These are phyloP conservation scores for Starmera pachycereana DNA, from an alignment of 805 yeast genomes.

Conservation along the genomic window DNA sequence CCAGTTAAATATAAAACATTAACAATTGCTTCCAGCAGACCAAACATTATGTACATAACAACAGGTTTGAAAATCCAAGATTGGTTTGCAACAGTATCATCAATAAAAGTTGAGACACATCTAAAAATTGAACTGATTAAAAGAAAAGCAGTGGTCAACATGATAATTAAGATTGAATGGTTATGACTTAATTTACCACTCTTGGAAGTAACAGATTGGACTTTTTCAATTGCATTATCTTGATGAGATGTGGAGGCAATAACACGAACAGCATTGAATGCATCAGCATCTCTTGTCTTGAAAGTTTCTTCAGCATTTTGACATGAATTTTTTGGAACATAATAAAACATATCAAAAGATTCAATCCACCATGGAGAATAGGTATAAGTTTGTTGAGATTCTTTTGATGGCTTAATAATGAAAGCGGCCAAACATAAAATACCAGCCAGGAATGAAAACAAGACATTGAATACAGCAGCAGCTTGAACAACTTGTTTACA, in stretches of 20 bases:
- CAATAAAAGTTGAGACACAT: slow-evolving; percentile 34
- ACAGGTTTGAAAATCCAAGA: slow-evolving; percentile 41
- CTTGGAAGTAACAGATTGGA: slow-evolving; percentile 19
- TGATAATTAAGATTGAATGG: slow-evolving; percentile 33
- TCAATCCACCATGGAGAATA: slow-evolving; percentile 79
- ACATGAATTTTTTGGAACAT: slow-evolving; percentile 43
- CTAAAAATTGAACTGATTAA: slow-evolving; percentile 42
- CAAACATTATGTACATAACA: slow-evolving; percentile 61
- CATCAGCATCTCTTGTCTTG: slow-evolving; percentile 36
- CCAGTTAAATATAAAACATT: slow-evolving; percentile 47
- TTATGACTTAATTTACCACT: slow-evolving; percentile 35
- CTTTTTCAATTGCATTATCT: slow-evolving; percentile 22
- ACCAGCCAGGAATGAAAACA: slow-evolving; percentile 47
- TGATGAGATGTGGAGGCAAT: slow-evolving; percentile 44
- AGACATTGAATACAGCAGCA: slow-evolving; percentile 33
- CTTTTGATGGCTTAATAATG: slow-evolving; percentile 41
- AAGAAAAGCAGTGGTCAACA: slow-evolving; percentile 36
- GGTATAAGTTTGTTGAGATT: slow-evolving; percentile 39
- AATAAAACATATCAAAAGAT: slow-evolving; percentile 48
- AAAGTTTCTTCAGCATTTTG: slow-evolving; percentile 36
- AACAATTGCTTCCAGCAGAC: slow-evolving; percentile 51
- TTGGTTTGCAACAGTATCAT: slow-evolving; percentile 19
- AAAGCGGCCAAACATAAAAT: slow-evolving; percentile 40
- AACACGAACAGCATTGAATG: slow-evolving; percentile 39
- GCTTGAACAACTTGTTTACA: slow-evolving; percentile 47